Evolutionary conservation across 1,284 basidiomycete species (phyloP).

Genomic region (Pisolithus thermaeus): DNA sequence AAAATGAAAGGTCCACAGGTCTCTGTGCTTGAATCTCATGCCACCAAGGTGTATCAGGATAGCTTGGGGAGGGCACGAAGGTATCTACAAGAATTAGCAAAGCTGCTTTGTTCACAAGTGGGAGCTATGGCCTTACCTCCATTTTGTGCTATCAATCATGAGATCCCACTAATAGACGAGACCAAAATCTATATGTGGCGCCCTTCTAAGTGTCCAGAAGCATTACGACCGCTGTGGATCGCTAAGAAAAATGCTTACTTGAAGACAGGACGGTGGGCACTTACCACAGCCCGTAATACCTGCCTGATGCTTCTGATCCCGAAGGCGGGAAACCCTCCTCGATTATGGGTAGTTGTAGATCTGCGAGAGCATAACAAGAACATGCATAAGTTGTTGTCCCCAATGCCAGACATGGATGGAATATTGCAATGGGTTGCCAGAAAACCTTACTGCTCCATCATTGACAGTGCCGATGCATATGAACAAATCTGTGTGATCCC

Average conservation of each 20-base stretch:
- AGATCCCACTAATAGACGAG: slow-evolving; percentile 29
- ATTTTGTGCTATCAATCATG: slow-evolving; percentile 29
- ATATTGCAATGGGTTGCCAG: slow-evolving; percentile 12
- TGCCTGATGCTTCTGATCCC: slow-evolving; percentile 35
- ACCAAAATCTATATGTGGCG: slow-evolving; percentile 24
- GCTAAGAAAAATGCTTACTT: slow-evolving; percentile 27
- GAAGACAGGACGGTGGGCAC: slow-evolving; percentile 23
- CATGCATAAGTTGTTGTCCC: too few relatives aligned
- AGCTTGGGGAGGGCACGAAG: slow-evolving; percentile 10
- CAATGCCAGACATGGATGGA: too few relatives aligned
- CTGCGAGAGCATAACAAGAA: too few relatives aligned
- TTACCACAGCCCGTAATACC: slow-evolving; percentile 23
- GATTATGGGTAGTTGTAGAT: too few relatives aligned
- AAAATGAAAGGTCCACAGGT: slow-evolving; percentile 21
- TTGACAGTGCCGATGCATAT: slow-evolving; percentile 32
- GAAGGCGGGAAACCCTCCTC: too few relatives aligned
- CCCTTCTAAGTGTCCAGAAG: slow-evolving; percentile 25
- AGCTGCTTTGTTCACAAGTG: slow-evolving; percentile 20
- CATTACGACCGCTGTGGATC: slow-evolving; percentile 21
- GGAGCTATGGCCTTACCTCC: slow-evolving; percentile 27
- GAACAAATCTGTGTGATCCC: slow-evolving; percentile 31
- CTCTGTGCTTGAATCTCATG: slow-evolving; percentile 12
- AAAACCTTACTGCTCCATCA: slow-evolving; percentile 17
- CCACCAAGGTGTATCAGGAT: slow-evolving; percentile 11
- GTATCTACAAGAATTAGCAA: slow-evolving; percentile 17